Conservation (phyloP, 345 rosid species). For the Sisymbrium altissimum region DNA sequence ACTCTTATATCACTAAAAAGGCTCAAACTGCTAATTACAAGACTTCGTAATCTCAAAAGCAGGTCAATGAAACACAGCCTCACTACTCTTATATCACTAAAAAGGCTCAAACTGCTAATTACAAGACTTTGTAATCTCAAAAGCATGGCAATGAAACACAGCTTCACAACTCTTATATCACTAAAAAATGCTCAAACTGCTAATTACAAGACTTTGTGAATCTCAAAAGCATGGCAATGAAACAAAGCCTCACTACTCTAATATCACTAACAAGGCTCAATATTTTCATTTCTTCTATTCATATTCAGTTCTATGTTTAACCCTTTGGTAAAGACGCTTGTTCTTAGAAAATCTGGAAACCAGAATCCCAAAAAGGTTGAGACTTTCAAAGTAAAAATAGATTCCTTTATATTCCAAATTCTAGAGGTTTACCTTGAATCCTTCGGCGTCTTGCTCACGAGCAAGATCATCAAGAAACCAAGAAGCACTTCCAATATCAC, state of each 20-base stretch:
- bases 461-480: constrained; percentile 85
- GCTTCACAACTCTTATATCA: neutral
- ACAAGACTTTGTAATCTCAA: neutral
- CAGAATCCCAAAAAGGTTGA: neutral
- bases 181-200: neutral
- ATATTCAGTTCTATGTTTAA: neutral
- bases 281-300: neutral
- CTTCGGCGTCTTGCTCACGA: constrained; percentile 68
- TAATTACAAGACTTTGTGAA: too few relatives aligned
- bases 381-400: neutral
- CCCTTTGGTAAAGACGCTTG: neutral
- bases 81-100: neutral
- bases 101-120: neutral
- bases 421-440: constrained; percentile 47
- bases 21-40: too few relatives aligned
- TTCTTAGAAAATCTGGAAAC: neutral
- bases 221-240: too few relatives aligned
- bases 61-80: neutral
- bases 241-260: neutral
- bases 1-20: neutral
- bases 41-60: too few relatives aligned
- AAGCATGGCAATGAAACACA: neutral
- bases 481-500: constrained; percentile 53
- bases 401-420: too few relatives aligned
- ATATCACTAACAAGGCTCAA: neutral